Percentiles rank a stretch among this genome's conserved stretches.
Evolutionary conservation across 179 eudicot species (phyloP).

Genomic region (Heliamphora pulchella): DNA sequence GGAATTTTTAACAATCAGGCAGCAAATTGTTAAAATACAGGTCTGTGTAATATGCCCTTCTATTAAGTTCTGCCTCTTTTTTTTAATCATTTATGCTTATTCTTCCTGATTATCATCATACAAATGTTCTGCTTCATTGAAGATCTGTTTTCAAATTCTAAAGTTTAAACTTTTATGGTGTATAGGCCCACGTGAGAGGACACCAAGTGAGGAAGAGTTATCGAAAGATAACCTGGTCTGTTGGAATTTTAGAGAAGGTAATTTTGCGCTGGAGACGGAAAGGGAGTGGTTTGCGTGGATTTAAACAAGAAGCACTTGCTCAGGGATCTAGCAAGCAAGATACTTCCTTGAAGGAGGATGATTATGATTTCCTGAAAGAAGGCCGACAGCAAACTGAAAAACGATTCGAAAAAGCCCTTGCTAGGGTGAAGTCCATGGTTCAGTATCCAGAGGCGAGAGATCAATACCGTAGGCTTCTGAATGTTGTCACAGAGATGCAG

Average conservation of each 20-base stretch:
- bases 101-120: background rate
- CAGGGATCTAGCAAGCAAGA: slow-evolving; percentile 29
- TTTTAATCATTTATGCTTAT: background rate
- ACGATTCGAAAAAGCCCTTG: slow-evolving; percentile 67
- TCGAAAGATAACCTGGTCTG: slow-evolving; percentile 75
- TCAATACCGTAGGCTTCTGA: slow-evolving; percentile 73
- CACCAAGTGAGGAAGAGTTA: slow-evolving; percentile 79
- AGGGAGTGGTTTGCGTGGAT: slow-evolving; percentile 64
- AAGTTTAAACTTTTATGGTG: slow-evolving; percentile 12
- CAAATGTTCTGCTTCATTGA: background rate
- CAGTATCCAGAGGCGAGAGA: slow-evolving; percentile 84
- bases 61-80: background rate
- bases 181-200: slow-evolving; percentile 83
- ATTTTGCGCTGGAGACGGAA: slow-evolving; percentile 83
- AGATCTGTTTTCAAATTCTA: slow-evolving; percentile 5
- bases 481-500: slow-evolving; percentile 59
- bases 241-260: slow-evolving; percentile 76
- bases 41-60: slow-evolving; percentile 23
- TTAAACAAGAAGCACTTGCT: slow-evolving; percentile 42
- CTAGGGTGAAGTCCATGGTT: slow-evolving; percentile 85
- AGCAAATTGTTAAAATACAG: slow-evolving; percentile 78
- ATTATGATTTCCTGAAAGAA: slow-evolving; percentile 71
- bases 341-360: slow-evolving; percentile 49
- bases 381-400: slow-evolving; percentile 78
- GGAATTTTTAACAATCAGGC: slow-evolving; percentile 56